Evolutionary conservation across 805 yeast species (phyloP), one percentile per base, ranked within the genome.

Genomic region (Candida methanosorbosa): DNA sequence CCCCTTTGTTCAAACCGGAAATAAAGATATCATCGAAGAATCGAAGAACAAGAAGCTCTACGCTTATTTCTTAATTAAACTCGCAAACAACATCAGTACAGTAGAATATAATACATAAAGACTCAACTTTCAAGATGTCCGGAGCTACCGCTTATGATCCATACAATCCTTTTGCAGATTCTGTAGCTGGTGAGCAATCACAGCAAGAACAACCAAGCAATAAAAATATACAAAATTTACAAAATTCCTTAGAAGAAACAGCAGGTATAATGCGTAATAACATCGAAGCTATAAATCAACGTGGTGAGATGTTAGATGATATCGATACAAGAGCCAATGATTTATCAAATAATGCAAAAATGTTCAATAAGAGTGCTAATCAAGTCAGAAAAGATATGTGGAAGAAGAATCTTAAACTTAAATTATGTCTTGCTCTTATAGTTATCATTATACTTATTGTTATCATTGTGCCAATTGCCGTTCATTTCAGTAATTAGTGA

Each of bases 351-450:
- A 75, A 85, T 31, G 97, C 98, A 9, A 90, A 85, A 48, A 92
- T 95, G 25, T 90, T 92, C 68, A 85, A 94, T 57, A 75, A 95
- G 57, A 94, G 96, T 27, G 97, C 98, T 39, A 90, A 90, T 64
- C 79, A 94, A 50, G 97, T 90, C 32, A 83, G 98, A 64, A 90
- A 88, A 61, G 94, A 88, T 56, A 90, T 90, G 97, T 90, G 97
- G 97, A 84, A 94, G 83, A 90, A 92, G 62, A 95, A 90, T 59
- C 72, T 92, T 75, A 92, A 92, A 68, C 82, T 92, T 90, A 81
- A 94, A 61, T 66, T 88, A 68, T 90, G 97, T 61, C 80, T 88
- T 39, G 76, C 81, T 32, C 82, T 81, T 20, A 78, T 80, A 18
- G 64, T 92, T 35, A 77, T 90, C 52, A 76, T 88, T 35, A 63